These are phyloP conservation scores for Colletotrichum truncatum DNA, from an alignment of 2,329 filamentous ascomycete genomes.

Conservation along the genomic window DNA sequence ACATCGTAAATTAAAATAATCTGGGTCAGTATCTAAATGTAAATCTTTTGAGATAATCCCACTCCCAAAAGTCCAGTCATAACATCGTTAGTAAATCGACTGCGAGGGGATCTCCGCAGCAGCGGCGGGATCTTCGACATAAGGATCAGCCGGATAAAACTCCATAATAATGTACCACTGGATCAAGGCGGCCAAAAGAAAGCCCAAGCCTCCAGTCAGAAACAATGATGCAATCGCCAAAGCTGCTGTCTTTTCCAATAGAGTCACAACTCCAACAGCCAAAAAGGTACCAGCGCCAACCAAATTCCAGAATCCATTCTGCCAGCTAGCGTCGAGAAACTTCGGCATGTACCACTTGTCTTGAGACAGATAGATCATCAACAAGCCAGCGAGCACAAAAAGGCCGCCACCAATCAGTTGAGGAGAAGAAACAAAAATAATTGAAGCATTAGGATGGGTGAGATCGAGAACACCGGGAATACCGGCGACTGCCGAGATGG, in stretches of 20 bases:
- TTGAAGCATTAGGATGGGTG: slow-evolving; percentile 9
- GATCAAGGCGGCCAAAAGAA: slow-evolving; percentile 16
- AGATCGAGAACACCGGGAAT: slow-evolving; percentile 24
- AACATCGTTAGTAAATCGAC: slow-evolving; percentile 21
- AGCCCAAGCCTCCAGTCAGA: slow-evolving; percentile 14
- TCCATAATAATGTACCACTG: slow-evolving; percentile 31
- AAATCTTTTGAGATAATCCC: slow-evolving; percentile 9
- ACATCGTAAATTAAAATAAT: slow-evolving; percentile 26
- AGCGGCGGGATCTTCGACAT: neutral
- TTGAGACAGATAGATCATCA: slow-evolving; percentile 20
- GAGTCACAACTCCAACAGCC: slow-evolving; percentile 14
- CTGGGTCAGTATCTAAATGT: slow-evolving; percentile 18
- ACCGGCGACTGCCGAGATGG: slow-evolving; percentile 11
- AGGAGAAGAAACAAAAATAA: slow-evolving; percentile 20
- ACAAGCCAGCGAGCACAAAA: slow-evolving; percentile 13
- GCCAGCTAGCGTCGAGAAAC: slow-evolving; percentile 22
- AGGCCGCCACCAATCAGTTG: slow-evolving; percentile 23
- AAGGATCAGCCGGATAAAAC: slow-evolving; percentile 20
- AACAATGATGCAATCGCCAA: slow-evolving; percentile 7
- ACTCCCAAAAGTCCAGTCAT: neutral
- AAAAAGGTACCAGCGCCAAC: slow-evolving; percentile 19
- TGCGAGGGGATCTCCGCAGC: slow-evolving; percentile 21
- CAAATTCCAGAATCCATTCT: slow-evolving; percentile 26
- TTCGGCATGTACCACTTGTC: slow-evolving; percentile 21
- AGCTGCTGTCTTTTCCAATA: neutral